Base-by-base conservation (phyloP, 2,329 filamentous ascomycete genomes). In the Aureobasidium mangrovei region DNA sequence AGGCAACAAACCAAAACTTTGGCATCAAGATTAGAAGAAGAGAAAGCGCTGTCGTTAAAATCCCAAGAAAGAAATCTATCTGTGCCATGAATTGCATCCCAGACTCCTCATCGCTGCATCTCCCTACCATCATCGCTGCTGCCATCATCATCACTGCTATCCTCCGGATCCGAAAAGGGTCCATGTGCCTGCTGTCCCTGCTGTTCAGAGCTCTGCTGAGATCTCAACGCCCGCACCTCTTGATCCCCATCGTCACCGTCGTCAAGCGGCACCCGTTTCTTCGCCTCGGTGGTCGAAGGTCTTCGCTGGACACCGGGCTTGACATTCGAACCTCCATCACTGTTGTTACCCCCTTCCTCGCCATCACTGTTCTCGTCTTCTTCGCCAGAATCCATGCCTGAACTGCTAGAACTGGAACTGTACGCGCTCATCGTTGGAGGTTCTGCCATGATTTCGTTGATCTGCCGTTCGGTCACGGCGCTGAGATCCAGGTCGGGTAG, bases 351-450 rank as follows among this genome's bases (percentile, higher is more conserved):
- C 41, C 18, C 44, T 36, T 35, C 29, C 32, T 60, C 62, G 8
- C 63, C 59, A 6, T 8, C 41, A 24, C n/a, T 7, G 2, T 40
- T 12, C n/a, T 44, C 44, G 2, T 39, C 61, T 57, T 45, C 62
- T 65, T 44, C 65, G 62, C 56, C 61, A 62, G 42, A 60, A 69
- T 71, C 71, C 64, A 83, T 81, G 8, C 82, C 78, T 71, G 85
- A 81, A 59, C 83, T 81, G 8, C 82, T 78, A 71, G 85, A 81
- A 59, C 81, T 82, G 60, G 85, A 85, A 56, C 40, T 31, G 38
- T 75, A 43, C 72, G 73, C 40, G 63, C 65, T 57, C 9, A 51
- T 38, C 4, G 42, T 35, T 66, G 65, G 42, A 55, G 62, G 10
- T 59, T 57, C 58, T 10, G 42, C 74, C 67, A 31, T 72, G 70